Conservation (phyloP, 176 grass and related monocot species). For the Oryza nivara region DNA sequence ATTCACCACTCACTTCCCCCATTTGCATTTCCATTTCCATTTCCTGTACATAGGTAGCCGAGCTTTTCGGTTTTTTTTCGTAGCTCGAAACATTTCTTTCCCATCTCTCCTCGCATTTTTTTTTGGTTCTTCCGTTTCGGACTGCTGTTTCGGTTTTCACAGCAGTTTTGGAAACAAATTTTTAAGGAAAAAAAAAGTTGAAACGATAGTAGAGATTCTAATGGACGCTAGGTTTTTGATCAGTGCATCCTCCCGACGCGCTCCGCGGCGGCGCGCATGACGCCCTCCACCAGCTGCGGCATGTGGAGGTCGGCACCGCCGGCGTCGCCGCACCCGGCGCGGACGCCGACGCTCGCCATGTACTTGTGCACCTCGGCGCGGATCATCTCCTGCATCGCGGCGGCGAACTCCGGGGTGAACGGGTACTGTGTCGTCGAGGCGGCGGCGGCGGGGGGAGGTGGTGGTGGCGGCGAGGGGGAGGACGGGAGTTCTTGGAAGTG, state of each 20-base stretch:
- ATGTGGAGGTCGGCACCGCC: conserved; percentile 15
- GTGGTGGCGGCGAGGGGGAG: background rate
- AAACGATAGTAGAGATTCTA: background rate
- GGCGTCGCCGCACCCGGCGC: conserved; percentile 41
- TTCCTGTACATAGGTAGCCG: conserved; percentile 24
- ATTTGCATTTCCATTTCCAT: background rate
- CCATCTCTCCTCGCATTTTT: too few species aligned
- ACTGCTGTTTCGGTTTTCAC: conserved; percentile 4
- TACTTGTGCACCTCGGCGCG: conserved; percentile 74
- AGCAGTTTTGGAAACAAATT: background rate
- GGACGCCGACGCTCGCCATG: conserved; percentile 61
- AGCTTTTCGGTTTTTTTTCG: background rate
- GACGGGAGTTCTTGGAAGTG: conserved; percentile 45
- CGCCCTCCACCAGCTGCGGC: conserved; percentile 49
- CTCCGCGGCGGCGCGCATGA: conserved; percentile 53
- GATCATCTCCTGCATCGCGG: conserved; percentile 80
- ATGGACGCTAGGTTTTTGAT: background rate
- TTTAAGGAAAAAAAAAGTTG: background rate
- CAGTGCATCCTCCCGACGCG: conserved; percentile 43
- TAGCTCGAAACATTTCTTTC: background rate
- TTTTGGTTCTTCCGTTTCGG: background rate
- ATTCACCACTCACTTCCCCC: background rate
- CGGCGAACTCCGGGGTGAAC: conserved; percentile 42
- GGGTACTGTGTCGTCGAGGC: background rate
- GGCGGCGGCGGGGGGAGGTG: background rate